Conservation (phyloP, 75 land plant genomes). For the Selaginella tamariscina region DNA sequence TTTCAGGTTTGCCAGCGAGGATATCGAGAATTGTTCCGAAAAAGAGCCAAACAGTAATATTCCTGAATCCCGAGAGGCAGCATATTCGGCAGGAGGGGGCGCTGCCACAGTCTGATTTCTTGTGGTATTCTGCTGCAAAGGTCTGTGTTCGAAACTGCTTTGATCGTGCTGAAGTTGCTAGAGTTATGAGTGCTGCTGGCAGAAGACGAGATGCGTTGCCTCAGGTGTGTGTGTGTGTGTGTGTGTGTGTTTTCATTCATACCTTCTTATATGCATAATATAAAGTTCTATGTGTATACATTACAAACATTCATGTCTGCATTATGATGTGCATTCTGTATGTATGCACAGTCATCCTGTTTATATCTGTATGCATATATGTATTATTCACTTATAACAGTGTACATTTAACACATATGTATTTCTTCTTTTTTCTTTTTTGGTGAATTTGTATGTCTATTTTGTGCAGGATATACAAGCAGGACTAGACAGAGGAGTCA, state of each 20-base stretch:
- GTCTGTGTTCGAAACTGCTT: slow-evolving; percentile 79
- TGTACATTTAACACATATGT: no score
- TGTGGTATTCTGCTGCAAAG: slow-evolving; percentile 93
- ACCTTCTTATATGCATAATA: not conserved
- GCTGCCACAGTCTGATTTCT: slow-evolving; percentile 78
- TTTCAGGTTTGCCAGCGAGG: slow-evolving; percentile 71
- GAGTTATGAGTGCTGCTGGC: slow-evolving; percentile 94
- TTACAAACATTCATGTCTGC: no score
- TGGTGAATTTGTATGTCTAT: no score
- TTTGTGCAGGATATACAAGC: slow-evolving; percentile 66
- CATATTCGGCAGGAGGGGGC: slow-evolving; percentile 74
- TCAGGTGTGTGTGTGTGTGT: slow-evolving; percentile 47
- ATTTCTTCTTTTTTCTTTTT: not conserved
- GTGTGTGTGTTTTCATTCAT: not conserved
- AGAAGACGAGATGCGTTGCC: slow-evolving; percentile 75
- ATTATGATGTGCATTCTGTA: no score
- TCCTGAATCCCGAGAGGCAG: slow-evolving; percentile 87
- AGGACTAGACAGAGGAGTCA: slow-evolving; percentile 82
- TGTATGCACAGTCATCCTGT: no score
- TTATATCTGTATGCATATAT: no score
- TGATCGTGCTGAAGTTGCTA: slow-evolving; percentile 93
- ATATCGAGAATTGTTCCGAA: slow-evolving; percentile 62
- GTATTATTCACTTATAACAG: no score
- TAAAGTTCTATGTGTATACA: no score
- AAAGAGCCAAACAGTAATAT: slow-evolving; percentile 64